Evolutionary conservation across 495 filamentous ascomycete species (phyloP), one percentile per base, ranked within the genome.

Genomic region (Neurospora discreta): DNA sequence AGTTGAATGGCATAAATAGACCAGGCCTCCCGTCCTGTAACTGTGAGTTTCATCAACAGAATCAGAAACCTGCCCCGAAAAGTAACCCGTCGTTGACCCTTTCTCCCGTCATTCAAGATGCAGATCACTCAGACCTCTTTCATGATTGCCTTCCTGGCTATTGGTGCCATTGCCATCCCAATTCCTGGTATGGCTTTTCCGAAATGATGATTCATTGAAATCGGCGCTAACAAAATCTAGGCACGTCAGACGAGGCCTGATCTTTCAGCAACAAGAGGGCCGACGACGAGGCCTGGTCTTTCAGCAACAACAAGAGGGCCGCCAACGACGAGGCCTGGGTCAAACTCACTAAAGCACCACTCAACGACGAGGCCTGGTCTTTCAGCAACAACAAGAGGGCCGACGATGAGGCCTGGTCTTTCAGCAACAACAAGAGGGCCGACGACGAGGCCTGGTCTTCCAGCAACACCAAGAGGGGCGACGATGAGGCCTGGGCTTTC

Each of bases 81-180:
- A 4, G 30, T 8, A 23, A 33, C 52, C 30, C 52, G 15, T 13
- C 52, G 13, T 23, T 60, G 52, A 60, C 16, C 3, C 0, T 60
- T 23, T 30, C 23, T 60, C 52, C 26, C 23, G 23, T 33, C 23
- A 30, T 60, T 60, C 13, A 60, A 16, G 52, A 60, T 60, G 52
- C 52, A 60, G 26, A 60, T 60, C 52, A 60, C 26, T 60, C 52
- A 60, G 15, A 68, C 42, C 69, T 58, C 69, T 3, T 58, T 43
- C 69, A 70, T 70, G 26, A 70, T 70, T 46, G 69, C 69, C 26
- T 52, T 70, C 20, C 41, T 70, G 20, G 40, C 69, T 4, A 46
- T 70, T 43, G 69, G 69, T 33, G 69, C 40, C 41, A 58, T 58
- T 68, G 69, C 69, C 2, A 20, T 70, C 26, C 69, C 69, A 33